A percentile compares a stretch with the other conserved stretches of the same genome.
phyloP scores from a whole-genome alignment of 108 stramenopile genomes.

The Skeletonema marinoi region DNA sequence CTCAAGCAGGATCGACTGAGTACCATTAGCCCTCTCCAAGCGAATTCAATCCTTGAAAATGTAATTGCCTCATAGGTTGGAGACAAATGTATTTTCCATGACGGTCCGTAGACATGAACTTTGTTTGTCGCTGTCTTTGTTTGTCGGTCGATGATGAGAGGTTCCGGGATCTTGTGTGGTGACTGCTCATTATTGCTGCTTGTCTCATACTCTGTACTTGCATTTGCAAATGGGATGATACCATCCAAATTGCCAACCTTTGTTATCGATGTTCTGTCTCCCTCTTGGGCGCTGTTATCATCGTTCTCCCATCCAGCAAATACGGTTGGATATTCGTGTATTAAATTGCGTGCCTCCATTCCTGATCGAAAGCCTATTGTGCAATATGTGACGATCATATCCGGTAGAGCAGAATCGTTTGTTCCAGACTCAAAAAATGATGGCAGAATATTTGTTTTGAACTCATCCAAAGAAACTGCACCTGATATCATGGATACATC shows the following conservation, averaged over 20 bases:
- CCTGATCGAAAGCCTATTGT: conserved; percentile 74
- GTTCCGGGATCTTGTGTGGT: too few relatives aligned
- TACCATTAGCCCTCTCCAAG: conserved; percentile 13
- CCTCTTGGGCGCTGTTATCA: not conserved
- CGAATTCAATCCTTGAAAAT: conserved; percentile 24
- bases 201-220: not conserved
- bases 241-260: conserved; percentile 29
- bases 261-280: not conserved
- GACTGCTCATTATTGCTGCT: not conserved
- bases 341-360: conserved; percentile 42
- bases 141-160: not conserved
- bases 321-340: conserved; percentile 11
- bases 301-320: not conserved
- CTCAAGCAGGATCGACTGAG: not conserved
- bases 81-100: conserved; percentile 20
- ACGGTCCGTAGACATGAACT: conserved; percentile 23
- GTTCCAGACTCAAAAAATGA: conserved; percentile 3
- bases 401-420: not conserved
- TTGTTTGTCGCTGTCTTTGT: conserved; percentile 16
- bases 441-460: conserved; percentile 31
- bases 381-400: conserved; percentile 56
- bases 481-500: conserved; percentile 56
- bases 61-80: not conserved
- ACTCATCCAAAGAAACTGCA: conserved; percentile 49
- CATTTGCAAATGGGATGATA: conserved; percentile 30